Evolutionary conservation across 768 basidiomycete genomes (phyloP).

Genomic region (Lepiota venenata): DNA sequence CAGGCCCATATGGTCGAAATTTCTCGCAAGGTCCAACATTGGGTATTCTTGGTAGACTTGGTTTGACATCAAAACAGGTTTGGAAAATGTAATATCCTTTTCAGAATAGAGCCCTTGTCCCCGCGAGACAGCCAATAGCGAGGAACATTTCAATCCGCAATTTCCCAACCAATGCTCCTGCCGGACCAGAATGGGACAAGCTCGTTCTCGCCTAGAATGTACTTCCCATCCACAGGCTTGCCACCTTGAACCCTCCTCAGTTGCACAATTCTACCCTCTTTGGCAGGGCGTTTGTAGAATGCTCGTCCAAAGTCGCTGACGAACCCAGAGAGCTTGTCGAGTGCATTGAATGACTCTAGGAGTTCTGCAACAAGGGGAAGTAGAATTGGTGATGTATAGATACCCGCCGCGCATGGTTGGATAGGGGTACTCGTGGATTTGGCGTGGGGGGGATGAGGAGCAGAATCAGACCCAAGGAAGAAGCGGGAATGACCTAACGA

Average conservation of each 20-base stretch:
- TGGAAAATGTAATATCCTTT: conserved; percentile 51
- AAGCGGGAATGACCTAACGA: conserved; percentile 82
- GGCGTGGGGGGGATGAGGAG: conserved; percentile 75
- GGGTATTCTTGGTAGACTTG: conserved; percentile 63
- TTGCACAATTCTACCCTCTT: conserved; percentile 31
- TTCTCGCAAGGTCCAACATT: conserved; percentile 71
- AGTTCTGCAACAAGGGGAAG: conserved; percentile 88
- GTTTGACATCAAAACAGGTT: conserved; percentile 59
- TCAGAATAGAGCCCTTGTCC: neutral
- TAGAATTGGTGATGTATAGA: conserved; percentile 92
- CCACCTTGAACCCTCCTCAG: conserved; percentile 38
- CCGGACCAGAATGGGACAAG: conserved; percentile 91
- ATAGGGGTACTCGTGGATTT: conserved; percentile 70
- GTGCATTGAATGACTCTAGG: conserved; percentile 81
- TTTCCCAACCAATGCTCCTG: conserved; percentile 73
- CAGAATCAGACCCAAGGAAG: conserved; percentile 96
- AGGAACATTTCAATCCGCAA: conserved; percentile 22
- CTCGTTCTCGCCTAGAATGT: conserved; percentile 41
- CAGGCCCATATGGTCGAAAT: conserved; percentile 75
- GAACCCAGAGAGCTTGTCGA: conserved; percentile 80
- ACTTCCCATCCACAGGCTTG: conserved; percentile 44
- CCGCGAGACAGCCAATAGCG: neutral
- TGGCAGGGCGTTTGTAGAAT: conserved; percentile 61
- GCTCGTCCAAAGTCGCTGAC: conserved; percentile 72
- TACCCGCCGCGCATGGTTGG: conserved; percentile 87